A percentile compares a stretch with the other conserved stretches of the same genome.
Evolutionary conservation across 2,329 filamentous ascomycete species (phyloP).

Genomic region (Madurella mycetomatis): DNA sequence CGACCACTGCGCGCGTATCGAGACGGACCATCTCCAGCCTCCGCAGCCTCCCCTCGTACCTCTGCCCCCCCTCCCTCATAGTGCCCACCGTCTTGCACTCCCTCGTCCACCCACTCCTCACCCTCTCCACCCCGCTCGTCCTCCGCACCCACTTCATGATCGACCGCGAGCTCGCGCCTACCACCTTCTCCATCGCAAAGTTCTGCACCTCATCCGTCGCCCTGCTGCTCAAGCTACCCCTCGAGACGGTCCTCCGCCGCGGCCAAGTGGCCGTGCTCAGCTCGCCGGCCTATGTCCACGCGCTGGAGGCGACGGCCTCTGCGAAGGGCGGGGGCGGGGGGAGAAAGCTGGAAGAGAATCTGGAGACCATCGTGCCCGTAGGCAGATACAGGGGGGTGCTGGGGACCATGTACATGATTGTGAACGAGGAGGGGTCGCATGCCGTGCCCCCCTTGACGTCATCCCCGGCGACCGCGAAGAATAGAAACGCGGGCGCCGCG

Average conservation of each 20-base stretch:
- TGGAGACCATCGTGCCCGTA: conserved; percentile 73
- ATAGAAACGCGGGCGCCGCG: conserved; percentile 26
- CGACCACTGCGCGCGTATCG: conserved; percentile 65
- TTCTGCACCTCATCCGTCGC: conserved; percentile 78
- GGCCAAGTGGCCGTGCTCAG: conserved; percentile 74
- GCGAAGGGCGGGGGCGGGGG: background rate
- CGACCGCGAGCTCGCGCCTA: conserved; percentile 75
- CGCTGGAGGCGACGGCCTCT: conserved; percentile 36
- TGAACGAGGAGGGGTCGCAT: conserved; percentile 72
- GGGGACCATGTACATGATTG: conserved; percentile 87
- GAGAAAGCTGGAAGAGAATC: conserved; percentile 15
- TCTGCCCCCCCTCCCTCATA: conserved; percentile 66
- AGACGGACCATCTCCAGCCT: conserved; percentile 76
- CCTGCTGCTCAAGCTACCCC: conserved; percentile 78
- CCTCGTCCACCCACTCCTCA: conserved; percentile 76
- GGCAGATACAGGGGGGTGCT: conserved; percentile 80
- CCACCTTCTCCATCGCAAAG: conserved; percentile 74
- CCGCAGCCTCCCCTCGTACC: conserved; percentile 70
- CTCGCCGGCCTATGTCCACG: conserved; percentile 47
- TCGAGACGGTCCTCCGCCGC: conserved; percentile 86
- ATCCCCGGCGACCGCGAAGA: conserved; percentile 30
- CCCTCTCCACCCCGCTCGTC: conserved; percentile 76
- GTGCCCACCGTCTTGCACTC: conserved; percentile 85
- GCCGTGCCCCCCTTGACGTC: conserved; percentile 33
- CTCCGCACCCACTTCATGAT: conserved; percentile 81